A percentile compares a stretch with the other conserved stretches of the same genome.
Conservation (phyloP, 768 basidiomycete genomes). For the Crucibulum laeve region DNA sequence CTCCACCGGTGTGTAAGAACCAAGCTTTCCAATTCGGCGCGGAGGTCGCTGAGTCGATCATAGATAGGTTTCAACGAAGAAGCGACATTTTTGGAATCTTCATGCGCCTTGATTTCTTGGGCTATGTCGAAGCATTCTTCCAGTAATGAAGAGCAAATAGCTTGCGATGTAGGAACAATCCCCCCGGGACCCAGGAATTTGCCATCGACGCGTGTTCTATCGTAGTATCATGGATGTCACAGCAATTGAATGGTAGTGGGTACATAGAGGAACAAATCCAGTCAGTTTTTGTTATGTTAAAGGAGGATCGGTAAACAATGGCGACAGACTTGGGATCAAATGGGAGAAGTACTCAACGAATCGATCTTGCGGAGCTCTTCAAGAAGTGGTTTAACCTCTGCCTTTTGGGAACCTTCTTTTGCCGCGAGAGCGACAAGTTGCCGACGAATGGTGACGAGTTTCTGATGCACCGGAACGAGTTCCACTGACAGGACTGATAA, state of each 20-base stretch:
- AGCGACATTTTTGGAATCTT: slow-evolving; percentile 85
- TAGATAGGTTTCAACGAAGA: slow-evolving; percentile 87
- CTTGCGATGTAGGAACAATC: slow-evolving; percentile 87
- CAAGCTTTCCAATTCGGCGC: slow-evolving; percentile 85
- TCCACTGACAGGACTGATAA: slow-evolving; percentile 86
- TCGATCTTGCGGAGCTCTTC: slow-evolving; percentile 96
- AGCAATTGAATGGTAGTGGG: neutral
- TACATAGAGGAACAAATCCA: slow-evolving; percentile 6
- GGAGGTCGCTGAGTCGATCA: slow-evolving; percentile 83
- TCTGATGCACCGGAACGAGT: slow-evolving; percentile 87
- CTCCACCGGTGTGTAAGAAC: slow-evolving; percentile 97
- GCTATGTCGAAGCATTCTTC: slow-evolving; percentile 96
- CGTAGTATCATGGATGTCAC: neutral
- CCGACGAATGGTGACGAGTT: slow-evolving; percentile 81
- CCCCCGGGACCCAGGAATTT: slow-evolving; percentile 93
- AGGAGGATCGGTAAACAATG: slow-evolving; percentile 15
- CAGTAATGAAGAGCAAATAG: slow-evolving; percentile 84
- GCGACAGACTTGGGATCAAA: slow-evolving; percentile 27
- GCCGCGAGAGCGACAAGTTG: slow-evolving; percentile 86
- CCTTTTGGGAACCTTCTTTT: slow-evolving; percentile 79
- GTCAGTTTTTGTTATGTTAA: slow-evolving; percentile 9
- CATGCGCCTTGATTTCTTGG: slow-evolving; percentile 92
- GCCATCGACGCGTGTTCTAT: slow-evolving; percentile 88
- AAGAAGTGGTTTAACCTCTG: slow-evolving; percentile 83
- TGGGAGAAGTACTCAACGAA: slow-evolving; percentile 67